Percentiles rank a stretch among this genome's conserved stretches.
phyloP scores from a whole-genome alignment of 1,284 basidiomycete species.

The Volvariella volvacea region DNA sequence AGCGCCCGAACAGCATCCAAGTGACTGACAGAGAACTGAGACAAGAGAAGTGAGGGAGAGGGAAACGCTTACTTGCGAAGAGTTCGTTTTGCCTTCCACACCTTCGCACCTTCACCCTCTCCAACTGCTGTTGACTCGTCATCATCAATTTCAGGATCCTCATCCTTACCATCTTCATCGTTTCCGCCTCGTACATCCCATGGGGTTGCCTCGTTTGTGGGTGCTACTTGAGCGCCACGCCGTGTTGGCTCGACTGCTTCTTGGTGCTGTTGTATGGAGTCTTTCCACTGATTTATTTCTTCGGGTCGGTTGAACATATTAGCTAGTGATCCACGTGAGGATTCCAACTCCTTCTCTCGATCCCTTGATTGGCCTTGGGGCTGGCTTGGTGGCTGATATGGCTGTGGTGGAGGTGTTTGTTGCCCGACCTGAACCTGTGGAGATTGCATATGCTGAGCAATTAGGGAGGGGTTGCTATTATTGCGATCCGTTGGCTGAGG shows the following conservation, averaged over 20 bases:
- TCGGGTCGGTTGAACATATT: slow-evolving; percentile 80
- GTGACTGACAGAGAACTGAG: slow-evolving; percentile 52
- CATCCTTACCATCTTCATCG: slow-evolving; percentile 44
- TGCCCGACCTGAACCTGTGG: slow-evolving; percentile 19
- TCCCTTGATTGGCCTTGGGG: no score
- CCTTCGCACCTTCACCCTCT: slow-evolving; percentile 56
- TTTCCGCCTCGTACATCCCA: slow-evolving; percentile 39
- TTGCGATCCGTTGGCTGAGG: slow-evolving; percentile 3
- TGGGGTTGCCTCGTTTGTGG: slow-evolving; percentile 15
- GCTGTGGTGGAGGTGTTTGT: slow-evolving; percentile 13
- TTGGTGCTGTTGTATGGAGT: slow-evolving; percentile 24
- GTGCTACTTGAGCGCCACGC: slow-evolving; percentile 5
- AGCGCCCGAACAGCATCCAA: slow-evolving; percentile 89
- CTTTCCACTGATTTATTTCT: slow-evolving; percentile 78
- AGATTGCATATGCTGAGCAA: slow-evolving; percentile 30
- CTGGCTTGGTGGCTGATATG: slow-evolving; percentile 15
- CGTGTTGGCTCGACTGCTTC: no score
- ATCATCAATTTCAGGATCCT: slow-evolving; percentile 62
- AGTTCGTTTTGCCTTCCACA: slow-evolving; percentile 81
- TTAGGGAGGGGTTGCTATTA: not conserved
- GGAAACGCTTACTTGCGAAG: slow-evolving; percentile 70
- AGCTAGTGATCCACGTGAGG: slow-evolving; percentile 35
- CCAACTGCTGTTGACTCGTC: slow-evolving; percentile 53
- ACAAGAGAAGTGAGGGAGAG: slow-evolving; percentile 12
- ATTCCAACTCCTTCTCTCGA: slow-evolving; percentile 38